These are phyloP conservation scores for Solanum paucissectum DNA, from an alignment of 257 asterid species.

Conservation along the genomic window DNA sequence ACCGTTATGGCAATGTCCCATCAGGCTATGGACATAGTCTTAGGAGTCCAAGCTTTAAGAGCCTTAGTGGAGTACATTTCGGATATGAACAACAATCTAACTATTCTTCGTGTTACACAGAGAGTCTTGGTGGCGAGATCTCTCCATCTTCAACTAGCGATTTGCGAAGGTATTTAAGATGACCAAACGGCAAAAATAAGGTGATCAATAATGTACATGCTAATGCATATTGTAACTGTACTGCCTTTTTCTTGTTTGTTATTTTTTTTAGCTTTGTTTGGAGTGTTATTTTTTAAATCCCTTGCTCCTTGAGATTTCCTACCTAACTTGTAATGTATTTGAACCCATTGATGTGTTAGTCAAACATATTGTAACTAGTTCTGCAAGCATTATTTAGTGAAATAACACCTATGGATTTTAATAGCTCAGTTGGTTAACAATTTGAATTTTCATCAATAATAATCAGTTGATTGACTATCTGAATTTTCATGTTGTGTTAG, in stretches of 20 bases:
- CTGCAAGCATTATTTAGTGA: neutral
- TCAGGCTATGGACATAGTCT: neutral
- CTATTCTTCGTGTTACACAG: conserved; percentile 24
- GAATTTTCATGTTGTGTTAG: neutral
- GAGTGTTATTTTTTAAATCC: neutral
- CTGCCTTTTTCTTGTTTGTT: neutral
- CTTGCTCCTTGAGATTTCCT: neutral
- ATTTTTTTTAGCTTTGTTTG: neutral
- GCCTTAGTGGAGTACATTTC: conserved; percentile 6
- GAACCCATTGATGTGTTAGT: neutral
- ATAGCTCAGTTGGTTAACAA: neutral
- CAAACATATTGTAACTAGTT: neutral
- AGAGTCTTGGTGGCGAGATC: conserved; percentile 17
- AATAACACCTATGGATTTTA: neutral
- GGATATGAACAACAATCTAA: conserved; percentile 26
- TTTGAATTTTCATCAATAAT: neutral
- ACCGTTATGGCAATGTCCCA: neutral
- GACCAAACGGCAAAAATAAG: neutral
- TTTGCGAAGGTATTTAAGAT: conserved; percentile 19
- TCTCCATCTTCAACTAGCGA: conserved; percentile 31
- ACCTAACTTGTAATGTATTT: neutral
- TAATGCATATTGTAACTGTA: neutral
- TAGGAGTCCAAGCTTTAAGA: conserved; percentile 29
- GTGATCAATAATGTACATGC: neutral
- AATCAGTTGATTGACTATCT: neutral